Conservation (phyloP, 2,329 filamentous ascomycete genomes). For the Colletotrichum agaves region DNA sequence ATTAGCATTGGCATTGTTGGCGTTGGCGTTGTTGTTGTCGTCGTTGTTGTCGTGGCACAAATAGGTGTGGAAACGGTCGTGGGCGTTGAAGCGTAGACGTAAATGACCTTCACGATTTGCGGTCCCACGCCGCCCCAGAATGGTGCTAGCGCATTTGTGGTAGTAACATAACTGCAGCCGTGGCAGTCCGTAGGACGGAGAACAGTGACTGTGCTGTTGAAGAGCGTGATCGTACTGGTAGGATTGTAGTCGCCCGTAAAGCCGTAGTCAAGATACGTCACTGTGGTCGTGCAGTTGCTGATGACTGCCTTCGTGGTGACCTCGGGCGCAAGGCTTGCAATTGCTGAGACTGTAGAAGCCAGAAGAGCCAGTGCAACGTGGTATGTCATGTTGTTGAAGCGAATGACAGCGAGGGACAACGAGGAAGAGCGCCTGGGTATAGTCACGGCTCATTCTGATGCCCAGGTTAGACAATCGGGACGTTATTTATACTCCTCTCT, state of each 20-base stretch:
- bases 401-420: neutral
- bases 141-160: neutral
- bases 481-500: neutral
- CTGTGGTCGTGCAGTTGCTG: constrained; percentile 7
- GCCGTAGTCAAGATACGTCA: constrained; percentile 2
- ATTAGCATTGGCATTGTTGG: too few species aligned
- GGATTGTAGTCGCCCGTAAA: constrained; percentile 26
- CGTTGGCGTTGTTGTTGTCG: too few species aligned
- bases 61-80: neutral
- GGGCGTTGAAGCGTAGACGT: constrained; percentile 3
- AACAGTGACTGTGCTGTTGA: constrained; percentile 13
- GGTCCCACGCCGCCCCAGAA: constrained; percentile 24
- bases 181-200: constrained; percentile 13
- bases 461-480: rapidly evolving
- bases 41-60: constrained; percentile 5
- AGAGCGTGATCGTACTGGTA: constrained; percentile 1
- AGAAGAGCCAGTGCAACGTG: neutral
- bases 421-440: neutral
- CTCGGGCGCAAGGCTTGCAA: neutral
- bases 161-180: constrained; percentile 9
- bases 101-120: neutral
- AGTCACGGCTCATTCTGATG: neutral
- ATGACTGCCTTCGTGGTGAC: neutral
- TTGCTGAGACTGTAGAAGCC: neutral
- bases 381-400: neutral